phyloP scores from a whole-genome alignment of 2,329 filamentous ascomycete genomes.

The Fusarium agapanthi region DNA sequence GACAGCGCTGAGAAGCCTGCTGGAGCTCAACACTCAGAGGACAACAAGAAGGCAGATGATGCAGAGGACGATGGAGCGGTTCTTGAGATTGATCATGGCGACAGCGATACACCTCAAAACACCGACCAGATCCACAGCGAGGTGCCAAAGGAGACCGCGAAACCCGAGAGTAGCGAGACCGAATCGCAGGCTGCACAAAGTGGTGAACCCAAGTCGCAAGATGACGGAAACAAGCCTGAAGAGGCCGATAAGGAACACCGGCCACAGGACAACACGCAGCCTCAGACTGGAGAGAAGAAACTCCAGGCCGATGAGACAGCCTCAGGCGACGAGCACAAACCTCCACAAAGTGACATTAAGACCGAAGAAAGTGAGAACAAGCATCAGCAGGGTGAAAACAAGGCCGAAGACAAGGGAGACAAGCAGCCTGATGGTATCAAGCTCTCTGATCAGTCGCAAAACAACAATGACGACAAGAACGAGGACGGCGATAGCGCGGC shows the following conservation, averaged over 20 bases:
- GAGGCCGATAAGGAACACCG: slow-evolving; percentile 7
- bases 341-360: neutral
- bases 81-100: slow-evolving; percentile 3
- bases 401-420: slow-evolving; percentile 29
- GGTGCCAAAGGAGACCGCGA: neutral
- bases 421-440: neutral
- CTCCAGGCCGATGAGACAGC: neutral
- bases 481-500: neutral
- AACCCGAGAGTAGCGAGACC: neutral
- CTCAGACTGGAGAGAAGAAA: neutral
- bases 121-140: neutral
- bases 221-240: neutral
- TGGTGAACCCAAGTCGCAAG: neutral
- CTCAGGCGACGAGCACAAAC: neutral
- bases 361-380: slow-evolving; percentile 5
- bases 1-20: neutral
- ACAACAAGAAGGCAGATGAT: neutral
- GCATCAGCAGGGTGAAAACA: neutral
- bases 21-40: neutral
- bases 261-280: neutral
- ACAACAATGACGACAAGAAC: slow-evolving; percentile 6
- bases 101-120: neutral
- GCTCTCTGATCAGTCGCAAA: slow-evolving; percentile 1
- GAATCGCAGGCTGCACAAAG: neutral
- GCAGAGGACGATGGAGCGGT: neutral